These are phyloP conservation scores for Colletotrichum australisinense DNA, from an alignment of 2,329 filamentous ascomycete genomes.

Conservation along the genomic window DNA sequence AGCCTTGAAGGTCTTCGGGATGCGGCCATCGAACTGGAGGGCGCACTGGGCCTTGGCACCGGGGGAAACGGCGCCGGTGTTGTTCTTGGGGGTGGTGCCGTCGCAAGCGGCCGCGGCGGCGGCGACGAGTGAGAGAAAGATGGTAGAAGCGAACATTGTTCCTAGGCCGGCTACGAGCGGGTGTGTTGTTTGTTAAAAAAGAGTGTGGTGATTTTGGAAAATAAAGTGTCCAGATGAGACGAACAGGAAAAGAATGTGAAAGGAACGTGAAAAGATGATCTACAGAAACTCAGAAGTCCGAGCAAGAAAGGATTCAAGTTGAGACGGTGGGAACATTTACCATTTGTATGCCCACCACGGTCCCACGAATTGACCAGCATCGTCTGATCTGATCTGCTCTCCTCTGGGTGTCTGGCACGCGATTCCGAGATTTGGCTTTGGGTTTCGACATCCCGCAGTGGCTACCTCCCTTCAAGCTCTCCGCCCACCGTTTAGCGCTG, in stretches of 20 bases:
- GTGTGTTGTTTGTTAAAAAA: neutral
- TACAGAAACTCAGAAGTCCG: conserved; percentile 6
- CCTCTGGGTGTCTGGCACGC: neutral
- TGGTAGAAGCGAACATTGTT: conserved; percentile 33
- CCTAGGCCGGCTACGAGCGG: conserved; percentile 33
- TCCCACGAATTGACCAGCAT: neutral
- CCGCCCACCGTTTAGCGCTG: neutral
- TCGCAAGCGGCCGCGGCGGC: conserved; percentile 21
- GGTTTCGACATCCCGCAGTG: neutral
- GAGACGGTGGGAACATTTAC: conserved; percentile 9
- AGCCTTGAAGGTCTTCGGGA: conserved; percentile 50
- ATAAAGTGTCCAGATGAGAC: conserved; percentile 22
- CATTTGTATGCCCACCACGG: conserved; percentile 16
- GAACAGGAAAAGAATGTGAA: conserved; percentile 25
- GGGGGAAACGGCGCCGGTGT: conserved; percentile 21
- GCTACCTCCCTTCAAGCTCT: neutral
- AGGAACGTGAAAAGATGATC: conserved; percentile 23
- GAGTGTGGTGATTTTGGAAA: conserved; percentile 20
- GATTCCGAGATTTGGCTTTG: neutral
- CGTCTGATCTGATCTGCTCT: conserved; percentile 16
- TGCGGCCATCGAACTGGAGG: conserved; percentile 59
- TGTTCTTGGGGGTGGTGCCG: conserved; percentile 14
- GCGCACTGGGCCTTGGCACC: conserved; percentile 44
- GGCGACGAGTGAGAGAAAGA: conserved; percentile 29
- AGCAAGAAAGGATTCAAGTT: neutral